phyloP scores from a whole-genome alignment of 345 rosid genomes.

The Trapa incisa region DNA sequence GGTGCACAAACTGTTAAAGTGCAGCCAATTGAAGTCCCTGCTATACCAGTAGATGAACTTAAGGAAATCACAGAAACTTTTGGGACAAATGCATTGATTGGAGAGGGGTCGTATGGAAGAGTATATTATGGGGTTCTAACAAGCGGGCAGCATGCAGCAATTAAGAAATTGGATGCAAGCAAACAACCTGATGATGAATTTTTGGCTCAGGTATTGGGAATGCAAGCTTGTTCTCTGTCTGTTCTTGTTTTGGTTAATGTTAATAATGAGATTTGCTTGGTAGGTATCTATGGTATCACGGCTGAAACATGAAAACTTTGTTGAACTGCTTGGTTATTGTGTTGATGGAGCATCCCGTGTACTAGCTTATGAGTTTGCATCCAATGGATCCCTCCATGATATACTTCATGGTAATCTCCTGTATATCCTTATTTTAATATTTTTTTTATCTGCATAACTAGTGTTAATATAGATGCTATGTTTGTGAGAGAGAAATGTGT shows the following conservation, averaged over 20 bases:
- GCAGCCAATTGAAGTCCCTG: conserved; percentile 48
- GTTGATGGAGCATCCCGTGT: conserved; percentile 75
- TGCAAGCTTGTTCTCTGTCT: not conserved
- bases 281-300: conserved; percentile 91
- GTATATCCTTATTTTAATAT: not conserved
- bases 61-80: conserved; percentile 58
- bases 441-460: not conserved
- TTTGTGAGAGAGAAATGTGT: too few species aligned
- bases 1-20: conserved; percentile 28
- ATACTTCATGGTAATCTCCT: conserved; percentile 60
- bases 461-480: not conserved
- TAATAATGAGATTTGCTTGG: conserved; percentile 3
- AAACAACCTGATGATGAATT: conserved; percentile 87
- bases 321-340: conserved; percentile 69
- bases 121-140: conserved; percentile 61
- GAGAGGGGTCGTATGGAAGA: conserved; percentile 90
- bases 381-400: conserved; percentile 91
- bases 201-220: conserved; percentile 53
- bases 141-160: conserved; percentile 56
- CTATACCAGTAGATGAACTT: conserved; percentile 42
- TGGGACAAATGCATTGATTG: conserved; percentile 54
- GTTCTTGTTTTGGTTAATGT: not conserved
- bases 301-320: conserved; percentile 70
- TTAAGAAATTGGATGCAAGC: conserved; percentile 81
- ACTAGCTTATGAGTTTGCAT: conserved; percentile 75